Evolutionary conservation across 441 rosid genomes (phyloP).

Genomic region (Erodium moschatum): DNA sequence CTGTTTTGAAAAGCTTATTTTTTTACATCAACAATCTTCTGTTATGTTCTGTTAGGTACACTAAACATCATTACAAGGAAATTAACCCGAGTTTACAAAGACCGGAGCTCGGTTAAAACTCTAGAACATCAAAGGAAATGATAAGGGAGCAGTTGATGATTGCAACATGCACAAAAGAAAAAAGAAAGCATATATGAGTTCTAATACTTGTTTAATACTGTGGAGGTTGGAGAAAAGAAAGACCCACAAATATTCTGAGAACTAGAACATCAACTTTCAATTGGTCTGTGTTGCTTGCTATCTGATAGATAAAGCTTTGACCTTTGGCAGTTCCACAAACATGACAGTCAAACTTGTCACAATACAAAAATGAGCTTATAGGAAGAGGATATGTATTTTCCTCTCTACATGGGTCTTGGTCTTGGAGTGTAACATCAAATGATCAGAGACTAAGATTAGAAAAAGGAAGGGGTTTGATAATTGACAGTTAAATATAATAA

Average conservation of each 20-base stretch:
- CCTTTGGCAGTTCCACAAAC: too few relatives aligned
- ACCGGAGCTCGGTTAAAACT: too few relatives aligned
- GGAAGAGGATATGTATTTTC: slow-evolving; percentile 11
- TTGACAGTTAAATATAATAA: not conserved
- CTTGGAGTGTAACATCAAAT: slow-evolving; percentile 18
- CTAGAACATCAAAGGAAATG: not conserved
- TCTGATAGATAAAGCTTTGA: too few relatives aligned
- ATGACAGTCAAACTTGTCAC: too few relatives aligned
- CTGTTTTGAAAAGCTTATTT: too few relatives aligned
- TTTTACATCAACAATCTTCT: not conserved
- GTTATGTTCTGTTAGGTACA: not conserved
- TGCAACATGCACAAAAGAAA: slow-evolving; percentile 6
- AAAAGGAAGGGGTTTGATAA: too few relatives aligned
- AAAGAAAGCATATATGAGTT: not conserved
- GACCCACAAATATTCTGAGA: not conserved
- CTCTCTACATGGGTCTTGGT: slow-evolving; percentile 1
- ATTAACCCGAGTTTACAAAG: too few relatives aligned
- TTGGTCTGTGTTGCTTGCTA: not conserved
- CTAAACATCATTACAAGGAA: not conserved
- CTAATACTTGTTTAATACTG: not conserved
- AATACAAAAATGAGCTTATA: not conserved
- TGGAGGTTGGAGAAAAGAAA: too few relatives aligned
- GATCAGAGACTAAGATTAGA: not conserved
- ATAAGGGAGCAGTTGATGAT: slow-evolving; percentile 9
- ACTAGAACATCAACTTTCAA: not conserved